Conservation (phyloP, 257 asterid species). For the Rhazya stricta region DNA sequence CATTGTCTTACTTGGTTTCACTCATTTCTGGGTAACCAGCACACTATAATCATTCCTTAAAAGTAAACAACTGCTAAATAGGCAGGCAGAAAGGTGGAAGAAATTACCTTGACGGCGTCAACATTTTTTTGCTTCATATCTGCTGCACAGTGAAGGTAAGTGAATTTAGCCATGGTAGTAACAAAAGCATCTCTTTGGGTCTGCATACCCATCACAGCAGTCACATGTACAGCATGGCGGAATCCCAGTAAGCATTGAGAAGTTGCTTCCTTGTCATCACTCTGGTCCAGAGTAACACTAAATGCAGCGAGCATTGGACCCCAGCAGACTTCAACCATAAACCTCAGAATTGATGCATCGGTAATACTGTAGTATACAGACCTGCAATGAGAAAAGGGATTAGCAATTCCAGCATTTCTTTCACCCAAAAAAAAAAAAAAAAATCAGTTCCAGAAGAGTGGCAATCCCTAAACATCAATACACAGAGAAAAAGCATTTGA, state of each 20-base stretch:
- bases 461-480: neutral
- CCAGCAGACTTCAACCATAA: constrained; percentile 99
- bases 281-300: constrained; percentile 96
- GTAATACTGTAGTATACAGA: constrained; percentile 68
- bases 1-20: neutral
- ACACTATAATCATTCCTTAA: neutral
- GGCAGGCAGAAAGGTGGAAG: constrained; percentile 18
- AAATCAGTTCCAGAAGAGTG: too few relatives aligned
- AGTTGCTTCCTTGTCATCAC: constrained; percentile 92
- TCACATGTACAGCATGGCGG: constrained; percentile 92
- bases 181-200: constrained; percentile 98
- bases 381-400: constrained; percentile 44
- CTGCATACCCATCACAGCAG: constrained; percentile 94
- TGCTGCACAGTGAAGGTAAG: constrained; percentile 96
- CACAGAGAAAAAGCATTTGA: neutral
- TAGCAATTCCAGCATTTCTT: neutral
- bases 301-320: constrained; percentile 99
- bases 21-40: neutral
- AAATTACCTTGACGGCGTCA: constrained; percentile 86
- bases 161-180: constrained; percentile 95
- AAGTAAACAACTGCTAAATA: constrained; percentile 1
- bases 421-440: neutral
- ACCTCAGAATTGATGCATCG: constrained; percentile 85
- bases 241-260: constrained; percentile 86
- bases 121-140: constrained; percentile 99